Evolutionary conservation across 2,329 filamentous ascomycete species (phyloP).

Genomic region (Microcyclospora tardicrescens): DNA sequence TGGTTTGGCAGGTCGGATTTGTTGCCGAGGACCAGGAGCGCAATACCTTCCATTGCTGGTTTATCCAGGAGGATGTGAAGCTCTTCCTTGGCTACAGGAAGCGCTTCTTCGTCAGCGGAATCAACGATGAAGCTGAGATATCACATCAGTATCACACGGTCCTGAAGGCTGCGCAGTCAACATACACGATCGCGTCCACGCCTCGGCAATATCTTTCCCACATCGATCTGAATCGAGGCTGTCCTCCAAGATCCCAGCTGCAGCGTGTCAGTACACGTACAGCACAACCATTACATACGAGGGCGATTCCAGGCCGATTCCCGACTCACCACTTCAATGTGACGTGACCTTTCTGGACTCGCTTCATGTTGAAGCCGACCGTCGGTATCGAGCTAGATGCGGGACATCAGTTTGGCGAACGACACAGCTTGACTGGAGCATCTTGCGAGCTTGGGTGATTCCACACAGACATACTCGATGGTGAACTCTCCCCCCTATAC

Average conservation of each 20-base stretch:
- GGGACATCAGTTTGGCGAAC: constrained; percentile 19
- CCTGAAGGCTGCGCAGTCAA: constrained; percentile 1
- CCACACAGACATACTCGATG: constrained; percentile 62
- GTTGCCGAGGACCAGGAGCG: constrained; percentile 86
- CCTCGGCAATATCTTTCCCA: constrained; percentile 98
- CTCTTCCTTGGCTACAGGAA: constrained; percentile 81
- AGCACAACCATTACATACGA: too few relatives aligned
- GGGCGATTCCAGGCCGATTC: background rate
- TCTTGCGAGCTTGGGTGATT: constrained; percentile 1
- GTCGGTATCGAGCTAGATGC: constrained; percentile 81
- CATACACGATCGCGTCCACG: constrained; percentile 86
- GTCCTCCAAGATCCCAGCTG: constrained; percentile 91
- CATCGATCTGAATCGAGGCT: constrained; percentile 95
- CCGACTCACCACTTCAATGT: constrained; percentile 72
- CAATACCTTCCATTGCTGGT: constrained; percentile 74
- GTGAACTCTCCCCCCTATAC: constrained; percentile 91
- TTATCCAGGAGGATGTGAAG: constrained; percentile 81
- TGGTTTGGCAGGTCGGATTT: constrained; percentile 92
- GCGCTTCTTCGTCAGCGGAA: constrained; percentile 69
- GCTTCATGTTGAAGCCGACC: constrained; percentile 98
- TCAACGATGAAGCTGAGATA: constrained; percentile 74
- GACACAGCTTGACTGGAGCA: background rate
- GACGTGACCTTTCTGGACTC: constrained; percentile 93
- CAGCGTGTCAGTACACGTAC: constrained; percentile 14
- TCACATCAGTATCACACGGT: constrained; percentile 1